phyloP scores from a whole-genome alignment of 306 rosid species.

The Quercus gilva region DNA sequence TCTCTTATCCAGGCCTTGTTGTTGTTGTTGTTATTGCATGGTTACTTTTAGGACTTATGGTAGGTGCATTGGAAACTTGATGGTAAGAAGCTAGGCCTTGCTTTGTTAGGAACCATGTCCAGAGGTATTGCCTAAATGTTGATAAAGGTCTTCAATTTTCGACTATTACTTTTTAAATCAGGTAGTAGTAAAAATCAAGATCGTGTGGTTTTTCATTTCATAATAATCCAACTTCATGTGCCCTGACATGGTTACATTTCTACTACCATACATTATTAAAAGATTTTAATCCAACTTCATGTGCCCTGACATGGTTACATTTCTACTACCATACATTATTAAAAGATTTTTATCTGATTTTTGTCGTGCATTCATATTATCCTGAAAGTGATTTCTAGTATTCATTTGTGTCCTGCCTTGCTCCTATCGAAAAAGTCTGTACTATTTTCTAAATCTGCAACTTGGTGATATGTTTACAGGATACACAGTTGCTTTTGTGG shows the following conservation, averaged over 20 bases:
- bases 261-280: not conserved
- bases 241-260: not conserved
- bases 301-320: not conserved
- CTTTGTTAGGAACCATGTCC: not conserved
- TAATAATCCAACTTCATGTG: not conserved
- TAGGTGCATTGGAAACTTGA: not conserved
- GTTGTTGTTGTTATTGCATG: not conserved
- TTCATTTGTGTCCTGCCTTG: not conserved
- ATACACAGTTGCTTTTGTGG: conserved; percentile 92
- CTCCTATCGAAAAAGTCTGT: not conserved
- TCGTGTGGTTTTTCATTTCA: not conserved
- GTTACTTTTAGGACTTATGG: not conserved
- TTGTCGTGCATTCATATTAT: not conserved
- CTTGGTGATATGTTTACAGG: conserved; percentile 40
- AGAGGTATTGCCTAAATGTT: not conserved
- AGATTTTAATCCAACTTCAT: not conserved
- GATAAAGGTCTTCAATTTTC: not conserved
- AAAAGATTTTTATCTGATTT: not conserved
- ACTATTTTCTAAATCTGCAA: not conserved
- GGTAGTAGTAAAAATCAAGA: not conserved
- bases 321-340: not conserved
- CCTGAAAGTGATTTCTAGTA: not conserved
- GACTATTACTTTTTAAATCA: not conserved
- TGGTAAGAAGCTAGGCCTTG: not conserved
- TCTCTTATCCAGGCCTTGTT: not conserved